These are phyloP conservation scores for Annulohypoxylon nitens DNA, from an alignment of 495 filamentous ascomycete genomes.

Conservation along the genomic window DNA sequence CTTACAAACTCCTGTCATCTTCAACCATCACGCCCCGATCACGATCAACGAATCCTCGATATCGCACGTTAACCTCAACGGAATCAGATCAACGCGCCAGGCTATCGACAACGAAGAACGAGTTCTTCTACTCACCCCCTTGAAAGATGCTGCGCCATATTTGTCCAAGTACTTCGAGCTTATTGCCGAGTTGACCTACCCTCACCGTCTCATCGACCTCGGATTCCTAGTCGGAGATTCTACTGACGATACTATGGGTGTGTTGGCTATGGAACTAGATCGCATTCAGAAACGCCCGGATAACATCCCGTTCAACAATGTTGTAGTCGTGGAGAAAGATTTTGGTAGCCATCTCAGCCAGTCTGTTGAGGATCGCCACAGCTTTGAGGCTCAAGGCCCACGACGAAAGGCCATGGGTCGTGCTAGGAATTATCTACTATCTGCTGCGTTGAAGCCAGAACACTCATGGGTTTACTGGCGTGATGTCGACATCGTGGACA, in stretches of 20 bases:
- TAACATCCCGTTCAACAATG: constrained; percentile 84
- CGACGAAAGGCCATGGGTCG: constrained; percentile 90
- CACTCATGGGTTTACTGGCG: constrained; percentile 99
- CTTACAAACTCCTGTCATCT: constrained; percentile 90
- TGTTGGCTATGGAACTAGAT: constrained; percentile 83
- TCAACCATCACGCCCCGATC: constrained; percentile 92
- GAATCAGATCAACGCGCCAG: constrained; percentile 82
- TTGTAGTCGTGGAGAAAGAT: constrained; percentile 86
- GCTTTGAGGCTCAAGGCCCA: constrained; percentile 88
- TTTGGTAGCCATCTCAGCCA: constrained; percentile 80
- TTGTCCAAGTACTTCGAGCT: constrained; percentile 94
- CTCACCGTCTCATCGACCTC: constrained; percentile 94
- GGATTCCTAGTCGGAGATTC: constrained; percentile 94
- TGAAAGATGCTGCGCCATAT: constrained; percentile 87
- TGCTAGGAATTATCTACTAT: constrained; percentile 92
- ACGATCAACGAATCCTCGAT: constrained; percentile 87
- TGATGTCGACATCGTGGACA: constrained; percentile 95
- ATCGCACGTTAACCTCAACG: constrained; percentile 83
- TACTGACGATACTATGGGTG: constrained; percentile 87
- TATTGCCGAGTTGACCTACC: constrained; percentile 89
- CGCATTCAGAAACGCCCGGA: constrained; percentile 87
- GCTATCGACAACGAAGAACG: constrained; percentile 85
- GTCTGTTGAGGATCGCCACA: constrained; percentile 83
- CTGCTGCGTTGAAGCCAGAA: constrained; percentile 85
- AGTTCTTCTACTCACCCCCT: constrained; percentile 93